Evolutionary conservation across 1,284 basidiomycete species (phyloP).

Genomic region (Afroboletus lepidellus): DNA sequence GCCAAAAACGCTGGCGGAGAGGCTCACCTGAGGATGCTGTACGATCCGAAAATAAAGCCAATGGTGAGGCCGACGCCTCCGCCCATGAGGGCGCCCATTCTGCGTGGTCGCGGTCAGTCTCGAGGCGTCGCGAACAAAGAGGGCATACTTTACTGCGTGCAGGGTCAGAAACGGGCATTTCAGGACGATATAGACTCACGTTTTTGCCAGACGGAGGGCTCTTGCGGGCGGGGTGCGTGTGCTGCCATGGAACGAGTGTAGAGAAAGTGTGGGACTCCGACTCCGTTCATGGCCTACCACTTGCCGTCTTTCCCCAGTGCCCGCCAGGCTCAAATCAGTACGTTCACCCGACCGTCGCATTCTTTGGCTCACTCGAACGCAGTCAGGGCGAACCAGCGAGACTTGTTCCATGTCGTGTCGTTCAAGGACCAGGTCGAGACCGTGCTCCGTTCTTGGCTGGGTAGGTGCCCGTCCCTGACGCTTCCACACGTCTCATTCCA

Average conservation of each 20-base stretch:
- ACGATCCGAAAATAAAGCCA: slow-evolving; percentile 93
- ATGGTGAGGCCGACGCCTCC: slow-evolving; percentile 91
- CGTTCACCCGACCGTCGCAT: slow-evolving; percentile 31
- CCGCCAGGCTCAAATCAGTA: slow-evolving; percentile 84
- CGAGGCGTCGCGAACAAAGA: slow-evolving; percentile 3
- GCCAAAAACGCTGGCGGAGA: neutral
- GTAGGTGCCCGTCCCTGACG: slow-evolving; percentile 41
- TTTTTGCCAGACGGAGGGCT: slow-evolving; percentile 73
- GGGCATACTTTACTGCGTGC: slow-evolving; percentile 49
- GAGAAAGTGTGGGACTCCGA: neutral
- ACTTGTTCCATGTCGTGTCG: slow-evolving; percentile 73
- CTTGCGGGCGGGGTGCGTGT: slow-evolving; percentile 42
- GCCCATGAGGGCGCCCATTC: slow-evolving; percentile 93
- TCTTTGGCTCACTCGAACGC: slow-evolving; percentile 9
- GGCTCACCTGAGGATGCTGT: slow-evolving; percentile 78
- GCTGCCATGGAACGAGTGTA: slow-evolving; percentile 23
- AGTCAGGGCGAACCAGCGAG: slow-evolving; percentile 88
- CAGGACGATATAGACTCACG: slow-evolving; percentile 42
- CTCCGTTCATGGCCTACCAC: neutral
- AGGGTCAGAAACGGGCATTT: slow-evolving; percentile 19
- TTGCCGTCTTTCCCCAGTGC: slow-evolving; percentile 62
- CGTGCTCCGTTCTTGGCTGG: slow-evolving; percentile 74
- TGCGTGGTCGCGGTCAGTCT: slow-evolving; percentile 33
- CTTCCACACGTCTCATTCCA: neutral
- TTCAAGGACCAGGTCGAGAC: slow-evolving; percentile 76